Conservation (phyloP, 73 alveolate species). For the Blepharisma stoltei region DNA sequence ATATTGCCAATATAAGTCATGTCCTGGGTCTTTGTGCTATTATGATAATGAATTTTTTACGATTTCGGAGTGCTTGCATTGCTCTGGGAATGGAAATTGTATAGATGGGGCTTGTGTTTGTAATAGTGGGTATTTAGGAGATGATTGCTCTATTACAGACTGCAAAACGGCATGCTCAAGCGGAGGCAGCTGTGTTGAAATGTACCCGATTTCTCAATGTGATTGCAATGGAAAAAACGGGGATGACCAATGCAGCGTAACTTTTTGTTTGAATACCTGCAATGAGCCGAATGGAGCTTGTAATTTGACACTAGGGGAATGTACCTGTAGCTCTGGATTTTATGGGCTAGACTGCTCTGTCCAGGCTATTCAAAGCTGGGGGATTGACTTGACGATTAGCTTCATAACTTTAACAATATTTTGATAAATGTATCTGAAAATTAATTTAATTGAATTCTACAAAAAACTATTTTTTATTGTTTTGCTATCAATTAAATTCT, state of each 20-base stretch:
- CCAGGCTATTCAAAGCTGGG: not conserved
- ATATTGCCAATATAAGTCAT: conserved; percentile 53
- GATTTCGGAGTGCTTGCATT: conserved; percentile 66
- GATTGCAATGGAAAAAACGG: conserved; percentile 20
- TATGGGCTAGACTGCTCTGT: conserved; percentile 24
- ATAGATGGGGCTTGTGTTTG: conserved; percentile 56
- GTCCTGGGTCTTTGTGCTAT: conserved; percentile 49
- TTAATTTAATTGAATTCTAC: too few relatives aligned
- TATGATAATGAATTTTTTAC: conserved; percentile 57
- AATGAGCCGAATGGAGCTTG: conserved; percentile 19
- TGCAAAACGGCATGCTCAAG: not conserved
- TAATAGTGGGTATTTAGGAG: conserved; percentile 50
- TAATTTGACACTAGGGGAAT: not conserved
- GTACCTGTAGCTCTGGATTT: not conserved
- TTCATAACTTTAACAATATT: too few relatives aligned
- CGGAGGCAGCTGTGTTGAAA: conserved; percentile 9
- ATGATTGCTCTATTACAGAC: conserved; percentile 45
- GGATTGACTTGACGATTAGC: not conserved
- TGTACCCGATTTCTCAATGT: conserved; percentile 22
- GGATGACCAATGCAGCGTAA: not conserved
- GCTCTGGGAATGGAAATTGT: conserved; percentile 64
- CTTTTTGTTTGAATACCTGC: conserved; percentile 22
- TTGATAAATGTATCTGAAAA: too few relatives aligned
- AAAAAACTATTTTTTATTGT: too few relatives aligned
- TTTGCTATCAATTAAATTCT: too few relatives aligned